A percentile compares a stretch with the other conserved stretches of the same genome.
Evolutionary conservation across 2,329 filamentous ascomycete species (phyloP).

Genomic region (Ascochyta clinopodiicola): DNA sequence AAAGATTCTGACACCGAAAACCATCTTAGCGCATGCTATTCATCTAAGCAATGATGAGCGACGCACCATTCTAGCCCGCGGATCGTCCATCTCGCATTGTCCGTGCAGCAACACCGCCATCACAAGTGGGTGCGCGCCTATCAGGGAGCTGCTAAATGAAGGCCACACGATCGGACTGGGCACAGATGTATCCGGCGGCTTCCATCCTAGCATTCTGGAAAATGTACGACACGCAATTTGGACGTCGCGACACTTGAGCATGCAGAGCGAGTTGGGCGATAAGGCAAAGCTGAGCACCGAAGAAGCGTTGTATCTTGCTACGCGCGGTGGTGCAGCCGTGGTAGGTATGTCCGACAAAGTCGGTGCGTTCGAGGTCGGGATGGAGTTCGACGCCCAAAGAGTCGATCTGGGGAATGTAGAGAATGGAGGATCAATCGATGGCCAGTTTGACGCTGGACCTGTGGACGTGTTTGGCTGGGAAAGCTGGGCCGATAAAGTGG

Average conservation of each 20-base stretch:
- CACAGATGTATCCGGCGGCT: constrained; percentile 90
- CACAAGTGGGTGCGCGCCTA: constrained; percentile 77
- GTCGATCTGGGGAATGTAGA: constrained; percentile 64
- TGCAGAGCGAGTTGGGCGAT: constrained; percentile 49
- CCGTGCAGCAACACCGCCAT: constrained; percentile 85
- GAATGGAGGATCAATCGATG: constrained; percentile 38
- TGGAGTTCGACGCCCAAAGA: constrained; percentile 90
- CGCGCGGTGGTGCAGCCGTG: constrained; percentile 82
- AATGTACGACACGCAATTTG: constrained; percentile 82
- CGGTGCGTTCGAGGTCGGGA: constrained; percentile 84
- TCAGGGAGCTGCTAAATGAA: constrained; percentile 75
- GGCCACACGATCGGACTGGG: constrained; percentile 84
- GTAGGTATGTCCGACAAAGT: constrained; percentile 75
- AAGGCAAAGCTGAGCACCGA: constrained; percentile 77
- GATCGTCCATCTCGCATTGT: constrained; percentile 80
- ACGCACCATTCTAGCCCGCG: constrained; percentile 64
- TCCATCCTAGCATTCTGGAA: constrained; percentile 80
- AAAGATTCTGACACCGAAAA: constrained; percentile 72
- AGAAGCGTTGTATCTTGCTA: constrained; percentile 86
- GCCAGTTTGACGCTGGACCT: constrained; percentile 62
- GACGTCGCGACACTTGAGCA: constrained; percentile 74
- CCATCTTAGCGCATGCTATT: constrained; percentile 84
- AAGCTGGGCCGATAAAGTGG: constrained; percentile 81
- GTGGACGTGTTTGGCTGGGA: constrained; percentile 94
- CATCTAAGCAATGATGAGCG: constrained; percentile 75